Base-by-base conservation (phyloP, 768 basidiomycete genomes). In the Podaxis sp. region DNA sequence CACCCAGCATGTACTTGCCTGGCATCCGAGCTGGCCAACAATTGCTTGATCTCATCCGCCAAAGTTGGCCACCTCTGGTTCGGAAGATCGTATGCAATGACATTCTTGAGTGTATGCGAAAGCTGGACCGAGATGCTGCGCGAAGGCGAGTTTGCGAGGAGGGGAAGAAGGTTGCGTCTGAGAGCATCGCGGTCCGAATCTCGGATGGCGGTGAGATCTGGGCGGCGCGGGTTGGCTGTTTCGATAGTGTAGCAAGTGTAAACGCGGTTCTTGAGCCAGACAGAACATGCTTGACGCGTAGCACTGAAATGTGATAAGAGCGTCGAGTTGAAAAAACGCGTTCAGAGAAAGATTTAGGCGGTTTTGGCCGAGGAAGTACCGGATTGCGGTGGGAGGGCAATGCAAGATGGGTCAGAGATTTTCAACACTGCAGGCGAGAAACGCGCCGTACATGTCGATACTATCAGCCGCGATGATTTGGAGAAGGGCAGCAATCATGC, bases 201-300 rank as follows among this genome's bases (percentile, higher is more conserved):
- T 2, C 83, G 75, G 71, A 95, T 88, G 56, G 84, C 78, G 32
- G 73, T 73, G 50, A 83, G 82, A 68, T 93, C 89, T 0, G 87
- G 78, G 32, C 85, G 82, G 55, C 80, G 71, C 32, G 70, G 65
- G 36, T 54, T 54, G 46, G 53, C 11, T 16, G 63, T 63, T 58
- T 86, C 83, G 66, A 84, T 66, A 63, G 79, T 71, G 70, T 93
- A 95, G 18, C 80, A 80, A 4, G 79, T 78, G 59, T 83, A 81
- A 62, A 95, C 85, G 67, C 94, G 89, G 72, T 96, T 96, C 75
- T 96, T 96, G 67, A 95, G 79, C 83, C 89, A 96, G 21, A 96
- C 90, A 13, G 89, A 82, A 65, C 89, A 88, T 0, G 93, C 89
- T 67, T 94, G 91, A 42, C 92, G 90, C 58, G 89, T 91, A 25